Evolutionary conservation across 1,284 basidiomycete genomes (phyloP).

Genomic region (Ganoderma multipileum): DNA sequence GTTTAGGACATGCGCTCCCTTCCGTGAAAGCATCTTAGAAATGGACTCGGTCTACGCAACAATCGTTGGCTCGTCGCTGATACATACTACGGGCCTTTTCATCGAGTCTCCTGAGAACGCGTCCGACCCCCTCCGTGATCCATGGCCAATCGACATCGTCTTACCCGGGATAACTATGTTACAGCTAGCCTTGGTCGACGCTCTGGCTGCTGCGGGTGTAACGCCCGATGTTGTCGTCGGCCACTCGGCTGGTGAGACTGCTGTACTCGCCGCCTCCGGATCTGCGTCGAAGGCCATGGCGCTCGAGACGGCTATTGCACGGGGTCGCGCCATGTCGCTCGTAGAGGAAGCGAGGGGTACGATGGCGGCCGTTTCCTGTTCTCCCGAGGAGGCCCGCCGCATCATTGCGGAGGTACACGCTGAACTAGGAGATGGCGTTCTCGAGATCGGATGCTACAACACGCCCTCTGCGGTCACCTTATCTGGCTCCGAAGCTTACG

Average conservation of each 20-base stretch:
- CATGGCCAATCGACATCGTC: slow-evolving; percentile 43
- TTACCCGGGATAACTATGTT: slow-evolving; percentile 48
- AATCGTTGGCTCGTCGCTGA: slow-evolving; percentile 42
- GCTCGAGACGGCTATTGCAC: slow-evolving; percentile 47
- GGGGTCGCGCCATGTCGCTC: slow-evolving; percentile 44
- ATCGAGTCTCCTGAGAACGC: slow-evolving; percentile 11
- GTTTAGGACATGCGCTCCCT: slow-evolving; percentile 41
- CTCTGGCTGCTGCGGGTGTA: slow-evolving; percentile 43
- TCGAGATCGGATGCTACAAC: slow-evolving; percentile 50
- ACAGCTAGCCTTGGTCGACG: slow-evolving; percentile 53
- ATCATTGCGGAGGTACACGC: slow-evolving; percentile 32
- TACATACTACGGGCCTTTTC: slow-evolving; percentile 39
- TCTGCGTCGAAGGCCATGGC: slow-evolving; percentile 47
- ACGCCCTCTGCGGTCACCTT: slow-evolving; percentile 42
- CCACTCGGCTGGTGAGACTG: slow-evolving; percentile 52
- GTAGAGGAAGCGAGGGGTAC: slow-evolving; percentile 42
- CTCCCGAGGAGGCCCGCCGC: slow-evolving; percentile 31
- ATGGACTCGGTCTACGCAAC: slow-evolving; percentile 42
- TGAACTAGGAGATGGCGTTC: slow-evolving; percentile 20
- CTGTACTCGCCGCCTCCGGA: slow-evolving; percentile 50
- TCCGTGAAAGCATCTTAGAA: slow-evolving; percentile 43
- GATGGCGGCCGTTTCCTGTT: slow-evolving; percentile 52
- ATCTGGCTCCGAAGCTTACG: slow-evolving; percentile 38
- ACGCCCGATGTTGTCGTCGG: slow-evolving; percentile 47
- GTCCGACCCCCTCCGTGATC: slow-evolving; percentile 35